Conservation (phyloP, 441 rosid genomes). For the Populus hybrid region DNA sequence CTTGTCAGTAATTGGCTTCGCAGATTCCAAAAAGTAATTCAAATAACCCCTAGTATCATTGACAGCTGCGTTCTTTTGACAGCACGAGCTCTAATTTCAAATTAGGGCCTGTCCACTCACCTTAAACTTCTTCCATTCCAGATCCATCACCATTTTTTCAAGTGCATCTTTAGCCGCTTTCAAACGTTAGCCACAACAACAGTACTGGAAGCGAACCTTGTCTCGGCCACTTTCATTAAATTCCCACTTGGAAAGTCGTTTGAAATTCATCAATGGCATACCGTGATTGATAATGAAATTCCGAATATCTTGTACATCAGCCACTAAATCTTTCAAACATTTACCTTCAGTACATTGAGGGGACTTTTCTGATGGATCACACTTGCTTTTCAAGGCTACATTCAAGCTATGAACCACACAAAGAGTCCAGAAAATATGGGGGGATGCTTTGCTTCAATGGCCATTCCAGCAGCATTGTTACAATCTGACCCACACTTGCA, state of each 20-base stretch:
- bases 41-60: background rate
- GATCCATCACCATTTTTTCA: background rate
- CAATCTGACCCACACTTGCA: background rate
- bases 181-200: background rate
- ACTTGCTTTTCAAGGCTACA: background rate
- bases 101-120: background rate
- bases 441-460: background rate
- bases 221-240: background rate
- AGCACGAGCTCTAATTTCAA: background rate
- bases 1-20: background rate
- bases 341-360: too few relatives aligned
- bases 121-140: background rate
- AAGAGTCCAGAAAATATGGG: constrained; percentile 4
- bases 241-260: background rate
- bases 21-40: background rate
- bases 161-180: background rate
- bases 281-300: background rate
- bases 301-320: background rate
- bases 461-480: background rate
- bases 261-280: background rate
- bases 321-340: too few relatives aligned
- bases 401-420: background rate
- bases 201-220: background rate
- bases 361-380: background rate
- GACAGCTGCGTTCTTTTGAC: background rate